Evolutionary conservation across 148 eudicot genomes (phyloP).

Genomic region (Fallopia convolvulus): DNA sequence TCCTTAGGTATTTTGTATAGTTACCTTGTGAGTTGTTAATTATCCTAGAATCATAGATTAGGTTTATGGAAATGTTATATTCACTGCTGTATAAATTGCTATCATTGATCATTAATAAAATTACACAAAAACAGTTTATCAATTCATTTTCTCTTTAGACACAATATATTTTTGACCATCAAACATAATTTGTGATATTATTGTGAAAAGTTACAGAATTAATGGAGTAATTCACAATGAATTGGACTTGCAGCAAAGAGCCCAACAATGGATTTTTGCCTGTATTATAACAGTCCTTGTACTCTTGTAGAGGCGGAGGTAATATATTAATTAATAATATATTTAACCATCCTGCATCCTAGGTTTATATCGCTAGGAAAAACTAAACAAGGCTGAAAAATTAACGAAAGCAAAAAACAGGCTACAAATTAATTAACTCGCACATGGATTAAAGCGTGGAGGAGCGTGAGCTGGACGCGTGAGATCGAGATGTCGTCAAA

Average conservation of each 20-base stretch:
- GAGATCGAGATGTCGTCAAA: slow-evolving; percentile 1
- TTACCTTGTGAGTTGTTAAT: too few species aligned
- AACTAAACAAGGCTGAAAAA: neutral
- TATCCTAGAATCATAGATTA: too few species aligned
- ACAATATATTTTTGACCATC: too few species aligned
- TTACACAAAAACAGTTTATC: too few species aligned
- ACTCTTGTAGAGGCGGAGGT: neutral
- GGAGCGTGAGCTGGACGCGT: neutral
- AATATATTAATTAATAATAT: neutral
- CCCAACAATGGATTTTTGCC: neutral
- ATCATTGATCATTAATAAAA: too few species aligned
- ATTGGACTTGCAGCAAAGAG: too few species aligned
- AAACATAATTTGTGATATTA: too few species aligned
- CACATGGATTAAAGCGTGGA: neutral
- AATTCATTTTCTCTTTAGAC: too few species aligned
- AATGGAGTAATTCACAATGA: neutral
- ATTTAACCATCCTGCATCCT: neutral
- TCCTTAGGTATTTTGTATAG: too few species aligned
- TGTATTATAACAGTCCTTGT: neutral
- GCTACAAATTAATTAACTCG: neutral
- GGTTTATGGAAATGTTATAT: too few species aligned
- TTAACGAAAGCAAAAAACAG: neutral
- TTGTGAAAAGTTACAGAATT: neutral
- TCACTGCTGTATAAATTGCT: too few species aligned
- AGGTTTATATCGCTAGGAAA: neutral